phyloP scores from a whole-genome alignment of 176 grass and related monocot genomes.

The Hordeum vulgare region DNA sequence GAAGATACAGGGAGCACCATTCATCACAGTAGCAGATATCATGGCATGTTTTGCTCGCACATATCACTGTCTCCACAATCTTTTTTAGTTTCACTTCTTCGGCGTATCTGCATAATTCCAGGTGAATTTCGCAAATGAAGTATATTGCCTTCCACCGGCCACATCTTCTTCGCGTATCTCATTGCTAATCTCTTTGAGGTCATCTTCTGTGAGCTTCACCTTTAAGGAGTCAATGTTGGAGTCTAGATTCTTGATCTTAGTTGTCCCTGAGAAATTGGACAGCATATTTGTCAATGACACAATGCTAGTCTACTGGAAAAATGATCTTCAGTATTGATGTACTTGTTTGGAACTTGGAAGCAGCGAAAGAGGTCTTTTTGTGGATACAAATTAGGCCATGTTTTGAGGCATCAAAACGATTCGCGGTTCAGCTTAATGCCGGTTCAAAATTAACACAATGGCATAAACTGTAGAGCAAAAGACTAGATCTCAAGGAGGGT shows the following conservation, averaged over 20 bases:
- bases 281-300: constrained; percentile 6
- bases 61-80: background rate
- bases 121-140: constrained; percentile 10
- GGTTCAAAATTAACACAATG: background rate
- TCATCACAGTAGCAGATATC: background rate
- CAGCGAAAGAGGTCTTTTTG: background rate
- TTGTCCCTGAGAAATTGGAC: constrained; percentile 50
- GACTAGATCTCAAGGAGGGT: background rate
- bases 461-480: background rate
- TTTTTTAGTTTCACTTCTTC: constrained; percentile 14
- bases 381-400: background rate
- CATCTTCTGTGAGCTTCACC: constrained; percentile 50
- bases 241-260: constrained; percentile 74
- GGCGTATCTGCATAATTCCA: constrained; percentile 68
- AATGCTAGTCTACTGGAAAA: background rate
- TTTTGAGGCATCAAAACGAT: background rate
- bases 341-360: background rate
- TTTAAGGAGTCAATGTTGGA: constrained; percentile 63
- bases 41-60: background rate
- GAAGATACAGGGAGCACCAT: background rate
- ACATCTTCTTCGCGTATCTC: constrained; percentile 55
- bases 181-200: constrained; percentile 54
- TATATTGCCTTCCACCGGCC: constrained; percentile 46
- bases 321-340: background rate
- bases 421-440: background rate